phyloP scores from a whole-genome alignment of 805 yeast species.

The Starmerella powellii region DNA sequence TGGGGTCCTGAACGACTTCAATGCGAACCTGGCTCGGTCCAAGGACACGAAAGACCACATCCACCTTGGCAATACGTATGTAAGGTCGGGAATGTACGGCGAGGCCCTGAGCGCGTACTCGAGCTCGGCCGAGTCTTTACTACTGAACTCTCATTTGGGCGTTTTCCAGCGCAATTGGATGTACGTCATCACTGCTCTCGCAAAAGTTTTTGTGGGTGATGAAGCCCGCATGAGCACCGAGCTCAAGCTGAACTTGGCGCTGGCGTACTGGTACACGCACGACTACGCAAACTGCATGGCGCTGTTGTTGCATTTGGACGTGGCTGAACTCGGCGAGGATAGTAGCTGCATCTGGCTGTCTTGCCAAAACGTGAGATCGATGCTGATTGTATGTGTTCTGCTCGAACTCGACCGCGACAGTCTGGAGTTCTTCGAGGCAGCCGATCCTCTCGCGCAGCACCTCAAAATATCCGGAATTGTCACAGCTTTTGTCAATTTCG shows the following conservation, averaged over 20 bases:
- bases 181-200: slow-evolving; percentile 1
- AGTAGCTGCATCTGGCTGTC: slow-evolving; percentile 8
- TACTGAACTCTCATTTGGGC: slow-evolving; percentile 11
- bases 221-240: not conserved
- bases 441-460: slow-evolving; percentile 4
- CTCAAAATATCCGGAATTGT: not conserved
- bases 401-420: slow-evolving; percentile 6
- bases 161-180: slow-evolving; percentile 14
- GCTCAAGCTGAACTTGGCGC: slow-evolving; percentile 8
- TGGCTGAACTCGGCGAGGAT: not conserved
- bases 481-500: not conserved
- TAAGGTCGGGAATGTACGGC: slow-evolving; percentile 10
- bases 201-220: not conserved
- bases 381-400: slow-evolving; percentile 12
- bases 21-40: slow-evolving; percentile 4
- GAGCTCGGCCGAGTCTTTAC: not conserved
- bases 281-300: slow-evolving; percentile 12
- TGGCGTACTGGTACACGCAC: slow-evolving; percentile 11
- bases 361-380: not conserved
- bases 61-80: slow-evolving; percentile 3
- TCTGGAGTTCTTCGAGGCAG: slow-evolving; percentile 3
- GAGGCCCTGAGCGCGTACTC: slow-evolving; percentile 10
- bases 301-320: slow-evolving; percentile 7
- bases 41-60: slow-evolving; percentile 1
- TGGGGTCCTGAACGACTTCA: not conserved